Evolutionary conservation across 2,329 filamentous ascomycete species (phyloP).

Genomic region (Talaromyces atroroseus): DNA sequence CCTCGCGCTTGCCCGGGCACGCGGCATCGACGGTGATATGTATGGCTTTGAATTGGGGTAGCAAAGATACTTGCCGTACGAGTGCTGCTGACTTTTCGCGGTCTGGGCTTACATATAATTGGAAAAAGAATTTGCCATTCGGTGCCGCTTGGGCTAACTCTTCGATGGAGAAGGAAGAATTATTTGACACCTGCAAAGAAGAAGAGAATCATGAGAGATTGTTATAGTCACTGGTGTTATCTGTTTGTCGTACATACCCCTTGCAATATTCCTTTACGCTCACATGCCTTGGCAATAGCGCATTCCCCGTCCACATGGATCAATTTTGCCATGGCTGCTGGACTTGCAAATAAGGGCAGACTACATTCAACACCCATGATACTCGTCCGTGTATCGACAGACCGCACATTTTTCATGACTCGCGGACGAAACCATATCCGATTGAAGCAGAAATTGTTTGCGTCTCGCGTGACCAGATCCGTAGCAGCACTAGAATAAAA

Average conservation of each 20-base stretch:
- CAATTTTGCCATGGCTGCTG: constrained; percentile 59
- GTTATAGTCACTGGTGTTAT: neutral
- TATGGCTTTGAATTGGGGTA: constrained; percentile 41
- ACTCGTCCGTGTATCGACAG: constrained; percentile 46
- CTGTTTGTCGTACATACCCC: constrained; percentile 36
- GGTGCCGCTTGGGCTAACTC: constrained; percentile 48
- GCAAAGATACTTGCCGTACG: constrained; percentile 37
- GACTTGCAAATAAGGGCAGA: constrained; percentile 59
- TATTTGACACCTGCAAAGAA: constrained; percentile 50
- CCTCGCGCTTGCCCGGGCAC: constrained; percentile 51
- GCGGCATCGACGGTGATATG: constrained; percentile 54
- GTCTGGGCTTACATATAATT: constrained; percentile 52
- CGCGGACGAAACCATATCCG: constrained; percentile 57
- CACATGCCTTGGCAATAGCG: constrained; percentile 51
- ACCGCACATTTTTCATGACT: constrained; percentile 52
- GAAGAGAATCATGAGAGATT: neutral
- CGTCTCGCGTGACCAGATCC: constrained; percentile 52
- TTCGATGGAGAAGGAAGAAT: constrained; percentile 53
- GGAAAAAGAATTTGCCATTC: constrained; percentile 47
- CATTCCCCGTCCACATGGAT: constrained; percentile 62
- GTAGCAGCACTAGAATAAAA: constrained; percentile 64
- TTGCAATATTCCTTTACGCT: constrained; percentile 50
- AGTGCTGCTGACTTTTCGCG: constrained; percentile 45
- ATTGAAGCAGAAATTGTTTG: constrained; percentile 52
- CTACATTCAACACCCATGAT: constrained; percentile 51